Evolutionary conservation across 164 flowering plant species (phyloP).

Genomic region (Vitis rupestris): DNA sequence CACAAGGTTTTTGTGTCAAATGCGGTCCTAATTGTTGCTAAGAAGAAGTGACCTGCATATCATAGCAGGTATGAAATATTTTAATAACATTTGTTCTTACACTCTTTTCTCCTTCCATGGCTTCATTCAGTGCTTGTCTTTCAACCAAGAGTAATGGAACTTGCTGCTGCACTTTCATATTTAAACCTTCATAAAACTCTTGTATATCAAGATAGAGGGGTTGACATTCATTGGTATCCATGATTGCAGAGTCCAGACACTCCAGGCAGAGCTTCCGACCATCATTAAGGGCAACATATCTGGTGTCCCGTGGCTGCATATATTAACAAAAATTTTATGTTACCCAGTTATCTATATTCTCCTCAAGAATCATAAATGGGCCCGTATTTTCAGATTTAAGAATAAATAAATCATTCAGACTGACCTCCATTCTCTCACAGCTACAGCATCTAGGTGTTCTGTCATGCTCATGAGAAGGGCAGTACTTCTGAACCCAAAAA

Average conservation of each 20-base stretch:
- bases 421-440: conserved; percentile 94
- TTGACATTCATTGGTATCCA: conserved; percentile 77
- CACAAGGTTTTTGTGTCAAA: too few relatives aligned
- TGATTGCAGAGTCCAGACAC: conserved; percentile 78
- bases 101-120: conserved; percentile 75
- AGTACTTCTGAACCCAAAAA: conserved; percentile 85
- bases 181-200: conserved; percentile 69
- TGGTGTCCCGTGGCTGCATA: conserved; percentile 61
- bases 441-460: conserved; percentile 89
- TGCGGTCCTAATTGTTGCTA: too few relatives aligned
- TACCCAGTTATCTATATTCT: neutral
- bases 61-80: neutral
- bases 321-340: conserved; percentile 1
- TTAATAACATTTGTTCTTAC: conserved; percentile 39
- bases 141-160: conserved; percentile 85
- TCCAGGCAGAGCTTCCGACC: conserved; percentile 89
- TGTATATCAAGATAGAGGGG: conserved; percentile 71
- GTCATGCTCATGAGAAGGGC: conserved; percentile 88
- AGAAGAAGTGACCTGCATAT: too few relatives aligned
- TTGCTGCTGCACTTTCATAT: conserved; percentile 80
- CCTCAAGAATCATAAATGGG: neutral
- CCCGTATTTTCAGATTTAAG: neutral
- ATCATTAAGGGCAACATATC: conserved; percentile 63
- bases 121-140: conserved; percentile 85
- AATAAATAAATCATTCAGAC: conserved; percentile 7